A percentile compares a stretch with the other conserved stretches of the same genome.
Conservation (phyloP, 495 filamentous ascomycete genomes). For the Hypoxylon cercidicola region DNA sequence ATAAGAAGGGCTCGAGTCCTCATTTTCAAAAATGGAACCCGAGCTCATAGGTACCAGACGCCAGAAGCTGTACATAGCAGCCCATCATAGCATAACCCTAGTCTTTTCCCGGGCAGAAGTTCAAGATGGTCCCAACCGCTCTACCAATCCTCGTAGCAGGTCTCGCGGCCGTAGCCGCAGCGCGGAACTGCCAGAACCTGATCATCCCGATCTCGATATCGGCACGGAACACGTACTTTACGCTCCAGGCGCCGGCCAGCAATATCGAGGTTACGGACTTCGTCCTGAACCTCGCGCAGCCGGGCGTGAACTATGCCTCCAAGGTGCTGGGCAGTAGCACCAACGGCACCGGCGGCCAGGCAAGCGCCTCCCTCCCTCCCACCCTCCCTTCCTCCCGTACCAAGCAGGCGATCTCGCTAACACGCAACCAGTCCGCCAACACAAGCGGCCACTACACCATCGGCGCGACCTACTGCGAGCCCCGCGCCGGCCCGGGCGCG, state of each 20-base stretch:
- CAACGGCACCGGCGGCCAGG: conserved; percentile 1
- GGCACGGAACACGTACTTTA: conserved; percentile 47
- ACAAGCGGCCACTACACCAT: conserved; percentile 59
- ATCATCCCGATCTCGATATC: conserved; percentile 53
- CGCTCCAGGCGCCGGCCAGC: conserved; percentile 35
- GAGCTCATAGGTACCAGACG: too few relatives aligned
- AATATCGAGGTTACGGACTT: conserved; percentile 53
- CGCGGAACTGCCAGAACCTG: conserved; percentile 48
- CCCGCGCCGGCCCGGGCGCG: conserved; percentile 46
- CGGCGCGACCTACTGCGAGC: conserved; percentile 60
- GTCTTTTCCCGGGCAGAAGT: neutral
- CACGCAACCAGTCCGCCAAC: conserved; percentile 45
- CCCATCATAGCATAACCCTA: too few relatives aligned
- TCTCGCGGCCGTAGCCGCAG: conserved; percentile 28
- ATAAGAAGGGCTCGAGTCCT: too few relatives aligned
- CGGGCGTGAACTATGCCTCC: conserved; percentile 44
- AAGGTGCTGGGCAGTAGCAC: conserved; percentile 6
- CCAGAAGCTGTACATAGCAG: too few relatives aligned
- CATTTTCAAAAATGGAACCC: too few relatives aligned
- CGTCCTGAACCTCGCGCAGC: conserved; percentile 40
- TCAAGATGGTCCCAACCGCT: conserved; percentile 18
- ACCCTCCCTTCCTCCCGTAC: too few relatives aligned
- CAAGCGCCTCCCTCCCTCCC: conserved; percentile 4
- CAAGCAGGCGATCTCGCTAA: too few relatives aligned
- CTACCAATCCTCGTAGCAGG: conserved; percentile 4